Evolutionary conservation across 2,329 filamentous ascomycete genomes (phyloP), one percentile per base, ranked within the genome.

Genomic region (Scortechinia acanthostroma): DNA sequence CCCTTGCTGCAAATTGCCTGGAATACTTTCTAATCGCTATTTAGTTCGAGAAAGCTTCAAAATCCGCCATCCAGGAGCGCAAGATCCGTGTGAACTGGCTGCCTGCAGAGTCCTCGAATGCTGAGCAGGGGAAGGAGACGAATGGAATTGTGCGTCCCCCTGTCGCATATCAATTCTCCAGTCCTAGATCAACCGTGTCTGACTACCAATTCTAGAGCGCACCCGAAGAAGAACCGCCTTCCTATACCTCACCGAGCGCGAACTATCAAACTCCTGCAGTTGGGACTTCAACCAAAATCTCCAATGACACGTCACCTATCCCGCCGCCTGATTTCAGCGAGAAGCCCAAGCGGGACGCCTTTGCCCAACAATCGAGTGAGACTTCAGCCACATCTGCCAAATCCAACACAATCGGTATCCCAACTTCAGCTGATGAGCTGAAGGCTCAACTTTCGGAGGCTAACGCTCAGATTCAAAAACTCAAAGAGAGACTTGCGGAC

Each of bases 1-100:
- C 20, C n/a, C 23, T 10, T 35, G 42, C 43, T 43, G 33, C 15
- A 42, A 23, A 6, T 6, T 42, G 33, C 20, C 14, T 43, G 19
- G 17, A 19, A 22, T 22, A 3, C 19, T 42, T 30, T 16, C 37
- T 30, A 21, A 17, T 23, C 6, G 14, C 40, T 33, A 16, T 22
- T 5, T 20, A 46, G 17, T 21, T 85, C 47, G 81, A 86, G 55
- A 77, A 80, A 59, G 74, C 73, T 2, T 60, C 73, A 47, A 86
- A 84, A 62, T 65, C 68, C 16, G 67, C 73, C 17, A 80, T 86
- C 45, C 76, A 83, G 54, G 81, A 86, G 63, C 79, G 75, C 65
- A 86, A 85, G 65, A 86, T 86, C 51, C 73, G 81, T 45, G 81
- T 86, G 50, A 68, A 68, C 46, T 86, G 80, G 64, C 65, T 85